These are phyloP conservation scores for Apostasia shenzhenica DNA, from an alignment of 106 monocot species.

Conservation along the genomic window DNA sequence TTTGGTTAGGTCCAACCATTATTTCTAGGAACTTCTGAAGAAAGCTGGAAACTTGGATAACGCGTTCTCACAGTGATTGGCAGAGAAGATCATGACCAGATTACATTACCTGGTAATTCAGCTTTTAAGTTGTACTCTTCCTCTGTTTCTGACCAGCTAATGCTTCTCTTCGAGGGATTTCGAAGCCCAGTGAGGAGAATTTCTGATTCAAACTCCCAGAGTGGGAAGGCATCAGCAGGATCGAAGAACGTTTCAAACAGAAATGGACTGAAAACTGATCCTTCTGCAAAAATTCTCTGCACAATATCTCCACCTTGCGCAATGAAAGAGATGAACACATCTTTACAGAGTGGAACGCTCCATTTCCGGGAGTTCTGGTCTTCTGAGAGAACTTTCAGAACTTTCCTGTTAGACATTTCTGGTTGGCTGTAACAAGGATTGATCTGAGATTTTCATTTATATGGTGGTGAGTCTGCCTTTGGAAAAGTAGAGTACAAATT, in stretches of 20 bases:
- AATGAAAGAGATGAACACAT: conserved; percentile 41
- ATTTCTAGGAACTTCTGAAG: too few relatives aligned
- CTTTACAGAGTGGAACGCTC: conserved; percentile 57
- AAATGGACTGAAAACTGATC: conserved; percentile 75
- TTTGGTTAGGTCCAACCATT: too few relatives aligned
- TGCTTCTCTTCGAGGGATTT: conserved; percentile 21
- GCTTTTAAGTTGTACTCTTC: conserved; percentile 48
- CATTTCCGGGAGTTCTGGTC: conserved; percentile 46
- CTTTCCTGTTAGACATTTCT: conserved; percentile 33
- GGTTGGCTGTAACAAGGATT: neutral
- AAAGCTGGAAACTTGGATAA: too few relatives aligned
- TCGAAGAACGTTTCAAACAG: conserved; percentile 95
- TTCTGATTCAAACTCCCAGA: conserved; percentile 88
- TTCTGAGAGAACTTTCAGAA: conserved; percentile 28
- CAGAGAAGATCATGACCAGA: too few relatives aligned
- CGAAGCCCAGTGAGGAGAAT: conserved; percentile 35
- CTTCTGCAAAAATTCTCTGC: conserved; percentile 51
- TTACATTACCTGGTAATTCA: conserved; percentile 51
- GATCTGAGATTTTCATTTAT: conserved; percentile 14
- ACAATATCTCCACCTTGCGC: conserved; percentile 27
- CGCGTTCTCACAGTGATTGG: too few relatives aligned
- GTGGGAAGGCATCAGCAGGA: conserved; percentile 88
- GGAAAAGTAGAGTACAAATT: conserved; percentile 25
- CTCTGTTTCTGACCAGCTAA: conserved; percentile 65
- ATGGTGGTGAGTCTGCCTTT: conserved; percentile 4